phyloP scores from a whole-genome alignment of 2,329 filamentous ascomycete species.

The Colletotrichum tropicale region DNA sequence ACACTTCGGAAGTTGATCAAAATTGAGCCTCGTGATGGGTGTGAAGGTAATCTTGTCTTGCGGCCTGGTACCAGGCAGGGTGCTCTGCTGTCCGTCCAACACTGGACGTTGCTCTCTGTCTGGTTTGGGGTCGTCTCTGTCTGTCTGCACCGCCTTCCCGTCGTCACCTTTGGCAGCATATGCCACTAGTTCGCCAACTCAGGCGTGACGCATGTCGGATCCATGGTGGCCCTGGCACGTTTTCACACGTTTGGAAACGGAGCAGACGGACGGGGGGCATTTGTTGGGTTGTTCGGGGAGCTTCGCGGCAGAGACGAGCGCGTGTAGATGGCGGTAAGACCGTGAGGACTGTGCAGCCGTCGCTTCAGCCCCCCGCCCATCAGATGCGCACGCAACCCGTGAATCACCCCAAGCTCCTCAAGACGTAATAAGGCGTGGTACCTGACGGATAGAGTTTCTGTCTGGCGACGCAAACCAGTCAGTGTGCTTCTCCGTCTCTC shows the following conservation, averaged over 20 bases:
- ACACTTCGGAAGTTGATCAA: constrained; percentile 6
- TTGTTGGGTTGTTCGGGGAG: neutral
- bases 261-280: neutral
- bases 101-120: neutral
- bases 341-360: neutral
- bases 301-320: neutral
- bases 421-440: neutral
- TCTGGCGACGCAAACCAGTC: neutral
- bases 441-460: neutral
- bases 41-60: constrained; percentile 4
- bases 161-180: neutral
- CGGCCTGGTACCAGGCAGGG: neutral
- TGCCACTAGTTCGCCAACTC: neutral
- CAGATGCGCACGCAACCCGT: neutral
- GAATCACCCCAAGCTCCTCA: neutral
- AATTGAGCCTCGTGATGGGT: constrained; percentile 4
- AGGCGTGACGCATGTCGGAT: neutral
- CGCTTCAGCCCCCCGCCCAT: constrained; percentile 3
- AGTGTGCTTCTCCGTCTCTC: neutral
- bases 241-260: neutral
- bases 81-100: neutral
- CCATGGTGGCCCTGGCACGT: neutral
- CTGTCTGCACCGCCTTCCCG: neutral
- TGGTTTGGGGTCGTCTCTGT: neutral
- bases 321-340: constrained; percentile 3